A percentile compares a stretch with the other conserved stretches of the same genome.
Evolutionary conservation across 2,329 filamentous ascomycete genomes (phyloP).

Genomic region (Aureobasidium namibiae): DNA sequence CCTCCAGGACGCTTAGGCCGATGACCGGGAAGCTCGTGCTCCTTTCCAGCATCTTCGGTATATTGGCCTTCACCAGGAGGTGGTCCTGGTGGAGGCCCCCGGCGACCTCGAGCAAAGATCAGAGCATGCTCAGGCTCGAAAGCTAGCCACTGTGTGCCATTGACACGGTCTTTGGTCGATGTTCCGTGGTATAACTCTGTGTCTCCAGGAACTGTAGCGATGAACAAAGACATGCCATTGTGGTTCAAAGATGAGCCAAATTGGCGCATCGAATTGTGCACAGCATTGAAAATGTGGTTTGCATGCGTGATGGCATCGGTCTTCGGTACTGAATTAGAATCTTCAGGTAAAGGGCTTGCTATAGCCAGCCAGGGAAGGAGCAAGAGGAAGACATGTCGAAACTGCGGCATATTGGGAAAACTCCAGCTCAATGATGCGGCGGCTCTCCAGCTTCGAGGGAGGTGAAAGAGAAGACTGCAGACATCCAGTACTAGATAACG

Average conservation of each 20-base stretch:
- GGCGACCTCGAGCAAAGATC: slow-evolving; percentile 45
- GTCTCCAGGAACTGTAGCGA: slow-evolving; percentile 55
- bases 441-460: neutral
- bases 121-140: slow-evolving; percentile 70
- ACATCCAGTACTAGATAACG: too few species aligned
- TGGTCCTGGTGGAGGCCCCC: neutral
- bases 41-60: neutral
- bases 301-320: slow-evolving; percentile 26
- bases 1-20: neutral
- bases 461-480: neutral
- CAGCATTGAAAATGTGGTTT: slow-evolving; percentile 61
- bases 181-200: slow-evolving; percentile 63
- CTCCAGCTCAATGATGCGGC: neutral
- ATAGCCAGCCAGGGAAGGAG: neutral
- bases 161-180: slow-evolving; percentile 35
- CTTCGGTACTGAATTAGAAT: neutral
- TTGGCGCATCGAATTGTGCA: slow-evolving; percentile 64
- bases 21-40: neutral
- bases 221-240: slow-evolving; percentile 67
- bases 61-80: neutral
- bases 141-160: slow-evolving; percentile 60
- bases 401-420: neutral
- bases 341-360: neutral
- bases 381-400: neutral
- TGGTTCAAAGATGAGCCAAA: slow-evolving; percentile 66